Percentiles rank a stretch among this genome's conserved stretches.
Conservation (phyloP, 2,329 filamentous ascomycete genomes). For the Beauveria bassiana region DNA sequence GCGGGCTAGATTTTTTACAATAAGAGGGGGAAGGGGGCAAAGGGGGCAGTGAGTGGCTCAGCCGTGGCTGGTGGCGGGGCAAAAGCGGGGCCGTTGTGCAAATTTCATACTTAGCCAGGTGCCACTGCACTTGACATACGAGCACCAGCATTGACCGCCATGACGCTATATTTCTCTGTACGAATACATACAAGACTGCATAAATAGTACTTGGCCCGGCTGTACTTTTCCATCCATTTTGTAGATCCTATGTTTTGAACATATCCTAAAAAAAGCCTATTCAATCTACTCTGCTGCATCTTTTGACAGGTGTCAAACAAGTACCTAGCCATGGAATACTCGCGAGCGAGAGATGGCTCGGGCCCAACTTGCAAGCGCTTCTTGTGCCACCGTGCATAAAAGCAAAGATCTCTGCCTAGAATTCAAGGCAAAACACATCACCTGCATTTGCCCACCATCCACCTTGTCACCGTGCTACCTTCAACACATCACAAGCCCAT, state of each 20-base stretch:
- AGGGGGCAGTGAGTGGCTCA: background rate
- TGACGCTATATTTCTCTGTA: background rate
- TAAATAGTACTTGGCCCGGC: background rate
- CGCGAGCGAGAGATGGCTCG: background rate
- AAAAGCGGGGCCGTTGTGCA: background rate
- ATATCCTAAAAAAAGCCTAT: too few relatives aligned
- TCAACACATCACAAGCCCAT: background rate
- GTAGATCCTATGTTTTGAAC: too few relatives aligned
- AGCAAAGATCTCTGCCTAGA: background rate
- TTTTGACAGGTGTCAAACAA: background rate
- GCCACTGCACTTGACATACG: background rate
- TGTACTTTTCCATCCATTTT: too few relatives aligned
- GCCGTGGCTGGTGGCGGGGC: slow-evolving; percentile 1
- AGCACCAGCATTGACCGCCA: background rate
- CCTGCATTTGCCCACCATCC: background rate
- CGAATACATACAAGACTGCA: background rate
- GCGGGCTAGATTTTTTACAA: background rate
- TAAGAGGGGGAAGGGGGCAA: background rate
- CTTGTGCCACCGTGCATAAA: background rate
- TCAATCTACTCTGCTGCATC: background rate
- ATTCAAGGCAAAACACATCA: background rate
- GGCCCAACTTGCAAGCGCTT: background rate
- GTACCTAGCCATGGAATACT: background rate
- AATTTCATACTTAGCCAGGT: background rate
- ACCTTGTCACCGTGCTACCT: background rate